Percentiles rank a stretch among this genome's conserved stretches.
Evolutionary conservation across 805 yeast species (phyloP).

Genomic region (baker's yeast (Saccharomyces cerevisiae)): DNA sequence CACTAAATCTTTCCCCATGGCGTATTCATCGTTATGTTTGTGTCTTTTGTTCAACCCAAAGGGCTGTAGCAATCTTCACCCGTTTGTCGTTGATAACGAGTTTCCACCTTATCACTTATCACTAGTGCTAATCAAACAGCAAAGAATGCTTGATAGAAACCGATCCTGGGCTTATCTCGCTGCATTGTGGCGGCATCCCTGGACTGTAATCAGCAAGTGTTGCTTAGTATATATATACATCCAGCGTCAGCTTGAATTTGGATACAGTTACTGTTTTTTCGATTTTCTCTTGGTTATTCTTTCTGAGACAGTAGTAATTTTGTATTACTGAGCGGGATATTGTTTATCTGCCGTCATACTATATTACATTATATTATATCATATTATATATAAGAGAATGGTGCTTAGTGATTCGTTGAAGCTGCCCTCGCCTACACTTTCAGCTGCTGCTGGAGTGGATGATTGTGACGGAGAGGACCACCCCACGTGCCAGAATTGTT

Average conservation of each 20-base stretch:
- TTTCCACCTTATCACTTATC: background rate
- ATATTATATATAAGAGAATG: background rate
- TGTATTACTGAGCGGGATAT: background rate
- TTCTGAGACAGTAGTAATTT: background rate
- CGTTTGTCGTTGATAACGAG: background rate
- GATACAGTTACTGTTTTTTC: background rate
- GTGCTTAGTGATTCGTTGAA: background rate
- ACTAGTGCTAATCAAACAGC: background rate
- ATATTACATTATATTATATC: background rate
- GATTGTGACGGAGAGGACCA: background rate
- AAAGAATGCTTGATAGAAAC: background rate
- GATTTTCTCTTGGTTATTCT: background rate
- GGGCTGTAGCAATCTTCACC: background rate
- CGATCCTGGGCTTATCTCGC: background rate
- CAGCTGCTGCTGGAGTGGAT: background rate
- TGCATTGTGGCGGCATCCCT: background rate
- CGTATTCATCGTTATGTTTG: background rate
- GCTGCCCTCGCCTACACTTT: background rate
- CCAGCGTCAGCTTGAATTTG: background rate
- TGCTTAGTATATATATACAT: background rate
- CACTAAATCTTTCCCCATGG: background rate
- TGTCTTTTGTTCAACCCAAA: background rate
- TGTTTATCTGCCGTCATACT: background rate
- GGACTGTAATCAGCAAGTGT: background rate
- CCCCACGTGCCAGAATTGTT: slow-evolving; percentile 79